Evolutionary conservation across 371 early-diverging fungal species (phyloP).

Genomic region (Rhizopus sp.): DNA sequence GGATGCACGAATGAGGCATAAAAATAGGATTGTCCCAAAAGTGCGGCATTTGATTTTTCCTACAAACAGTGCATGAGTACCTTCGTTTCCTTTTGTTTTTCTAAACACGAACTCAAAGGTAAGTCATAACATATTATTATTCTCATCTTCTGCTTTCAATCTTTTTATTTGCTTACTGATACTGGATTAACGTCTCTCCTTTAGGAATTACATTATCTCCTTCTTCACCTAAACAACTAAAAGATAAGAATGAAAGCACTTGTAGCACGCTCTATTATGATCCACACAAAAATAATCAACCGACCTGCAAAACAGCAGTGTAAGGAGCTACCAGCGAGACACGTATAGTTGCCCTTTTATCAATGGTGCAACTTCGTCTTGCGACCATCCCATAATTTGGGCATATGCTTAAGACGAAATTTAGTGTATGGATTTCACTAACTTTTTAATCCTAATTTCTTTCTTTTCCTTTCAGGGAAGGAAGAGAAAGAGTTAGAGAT

Average conservation of each 20-base stretch:
- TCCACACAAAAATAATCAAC: not conserved
- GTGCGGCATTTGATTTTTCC: not conserved
- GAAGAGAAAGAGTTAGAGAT: too few species aligned
- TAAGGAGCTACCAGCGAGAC: not conserved
- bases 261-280: slow-evolving; percentile 3
- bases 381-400: not conserved
- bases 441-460: not conserved
- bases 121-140: slow-evolving; percentile 1
- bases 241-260: slow-evolving; percentile 1
- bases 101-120: not conserved
- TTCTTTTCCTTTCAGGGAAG: too few species aligned
- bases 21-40: too few species aligned
- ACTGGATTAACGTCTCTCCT: not conserved
- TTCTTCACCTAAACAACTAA: not conserved
- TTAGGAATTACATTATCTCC: not conserved
- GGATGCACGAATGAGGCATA: too few species aligned
- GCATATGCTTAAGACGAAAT: not conserved
- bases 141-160: slow-evolving; percentile 1
- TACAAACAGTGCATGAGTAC: slow-evolving; percentile 1
- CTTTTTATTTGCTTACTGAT: slow-evolving; percentile 1
- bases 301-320: slow-evolving; percentile 2
- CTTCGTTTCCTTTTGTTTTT: not conserved
- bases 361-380: not conserved
- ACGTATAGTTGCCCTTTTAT: not conserved
- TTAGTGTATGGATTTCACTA: slow-evolving; percentile 1